Base-by-base conservation (phyloP, 305 asterid species). In the Fraxinus floribunda region DNA sequence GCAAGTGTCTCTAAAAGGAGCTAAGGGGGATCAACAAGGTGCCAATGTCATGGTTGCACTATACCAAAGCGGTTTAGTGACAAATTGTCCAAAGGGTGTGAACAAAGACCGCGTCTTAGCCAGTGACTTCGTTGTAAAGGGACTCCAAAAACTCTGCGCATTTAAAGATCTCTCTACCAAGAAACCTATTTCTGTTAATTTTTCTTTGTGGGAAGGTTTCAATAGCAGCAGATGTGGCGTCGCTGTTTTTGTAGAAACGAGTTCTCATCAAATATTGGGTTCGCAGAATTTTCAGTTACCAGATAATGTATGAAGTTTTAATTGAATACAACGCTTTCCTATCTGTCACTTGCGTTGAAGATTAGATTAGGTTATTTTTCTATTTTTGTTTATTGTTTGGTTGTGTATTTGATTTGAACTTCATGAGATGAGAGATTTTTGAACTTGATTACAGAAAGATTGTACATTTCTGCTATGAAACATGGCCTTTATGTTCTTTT, bases 231-330 rank as follows among this genome's bases (percentile, higher is more conserved):
- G 91, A 85, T 92, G 94, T 84, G 95, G 97, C 10, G 64, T 91
- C 0, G 94, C 86, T 1, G 85, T 93, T 38, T 92, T 95, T 72
- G 86, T 89, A 4, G 89, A 95, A 36, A 89, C 74, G 79, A 83
- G 88, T 10, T 84, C 91, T 68, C 98, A 83, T 81, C 94, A 87
- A 3, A 89, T 95, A 62, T 87, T 90, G 75, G 97, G 98, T 79
- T 93, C 97, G 1, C 98, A 95, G 85, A 91, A 83, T 82, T 86
- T 95, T 81, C 91, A 87, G 84, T 79, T 95, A 91, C 97, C 98
- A 1, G 88, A 87, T 60, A 89, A 87, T 71, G 77, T 94, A 3
- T 92, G 76, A 81, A 22, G 34, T 30, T 22, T 36, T 77, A 29
- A 9, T 68, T 29, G 39, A 26, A 29, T 70, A 70, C 8, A 3